phyloP scores from a whole-genome alignment of 176 grass and related monocot genomes.

The Musa beccarii region DNA sequence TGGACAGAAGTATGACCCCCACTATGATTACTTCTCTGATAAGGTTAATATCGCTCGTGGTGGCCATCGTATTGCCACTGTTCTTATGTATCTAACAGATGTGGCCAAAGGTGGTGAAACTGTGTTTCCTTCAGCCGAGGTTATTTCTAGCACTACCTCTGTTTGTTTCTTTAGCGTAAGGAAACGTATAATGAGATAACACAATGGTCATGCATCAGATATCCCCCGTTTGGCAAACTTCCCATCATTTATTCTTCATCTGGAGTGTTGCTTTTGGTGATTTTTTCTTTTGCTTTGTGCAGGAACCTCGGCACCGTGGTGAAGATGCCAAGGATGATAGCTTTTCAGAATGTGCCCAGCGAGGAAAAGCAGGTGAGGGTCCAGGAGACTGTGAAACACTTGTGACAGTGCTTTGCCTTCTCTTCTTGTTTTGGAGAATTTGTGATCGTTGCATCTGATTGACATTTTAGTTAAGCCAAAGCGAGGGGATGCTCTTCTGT shows the following conservation, averaged over 20 bases:
- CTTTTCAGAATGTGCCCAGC: constrained; percentile 76
- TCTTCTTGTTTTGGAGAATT: background rate
- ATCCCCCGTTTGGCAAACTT: too few species aligned
- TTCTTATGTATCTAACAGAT: constrained; percentile 79
- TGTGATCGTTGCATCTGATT: constrained; percentile 17
- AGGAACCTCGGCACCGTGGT: constrained; percentile 32
- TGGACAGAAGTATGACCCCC: constrained; percentile 75
- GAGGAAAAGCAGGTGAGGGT: constrained; percentile 55
- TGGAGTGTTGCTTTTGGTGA: background rate
- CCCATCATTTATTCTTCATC: background rate
- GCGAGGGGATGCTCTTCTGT: constrained; percentile 75
- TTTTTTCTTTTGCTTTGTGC: constrained; percentile 11
- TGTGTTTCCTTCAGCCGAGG: constrained; percentile 80
- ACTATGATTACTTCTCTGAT: constrained; percentile 84
- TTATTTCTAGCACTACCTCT: constrained; percentile 13
- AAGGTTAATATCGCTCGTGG: constrained; percentile 63
- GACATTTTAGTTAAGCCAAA: constrained; percentile 60
- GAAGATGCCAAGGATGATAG: constrained; percentile 33
- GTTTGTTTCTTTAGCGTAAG: background rate
- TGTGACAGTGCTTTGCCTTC: background rate
- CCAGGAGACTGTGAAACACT: background rate
- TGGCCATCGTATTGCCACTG: constrained; percentile 81
- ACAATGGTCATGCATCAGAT: background rate
- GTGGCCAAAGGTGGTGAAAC: constrained; percentile 86
- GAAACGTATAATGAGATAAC: background rate